These are phyloP conservation scores for Saturnispora serradocipensis DNA, from an alignment of 805 yeast species.

Conservation along the genomic window DNA sequence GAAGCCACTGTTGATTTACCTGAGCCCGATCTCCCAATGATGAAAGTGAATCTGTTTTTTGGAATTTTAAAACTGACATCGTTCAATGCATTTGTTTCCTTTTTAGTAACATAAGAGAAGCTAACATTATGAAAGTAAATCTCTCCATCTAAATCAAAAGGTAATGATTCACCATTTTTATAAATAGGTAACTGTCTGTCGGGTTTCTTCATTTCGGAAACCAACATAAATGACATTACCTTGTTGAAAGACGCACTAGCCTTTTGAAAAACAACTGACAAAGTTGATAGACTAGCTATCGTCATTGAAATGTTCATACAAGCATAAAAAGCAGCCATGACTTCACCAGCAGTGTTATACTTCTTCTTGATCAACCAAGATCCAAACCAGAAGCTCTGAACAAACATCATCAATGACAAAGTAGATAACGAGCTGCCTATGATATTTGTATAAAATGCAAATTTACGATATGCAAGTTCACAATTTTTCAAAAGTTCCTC, in stretches of 20 bases:
- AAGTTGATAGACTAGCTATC: constrained; percentile 44
- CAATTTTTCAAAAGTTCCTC: constrained; percentile 22
- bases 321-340: constrained; percentile 76
- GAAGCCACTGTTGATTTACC: constrained; percentile 82
- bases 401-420: constrained; percentile 64
- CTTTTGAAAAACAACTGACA: constrained; percentile 54
- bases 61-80: constrained; percentile 38
- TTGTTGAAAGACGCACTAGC: constrained; percentile 60
- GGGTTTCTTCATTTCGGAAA: constrained; percentile 5
- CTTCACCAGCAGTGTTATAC: constrained; percentile 46
- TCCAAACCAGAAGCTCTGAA: constrained; percentile 93
- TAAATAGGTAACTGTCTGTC: not conserved
- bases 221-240: constrained; percentile 33
- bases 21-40: constrained; percentile 85
- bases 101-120: constrained; percentile 58
- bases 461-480: constrained; percentile 32
- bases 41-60: constrained; percentile 41
- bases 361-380: constrained; percentile 49
- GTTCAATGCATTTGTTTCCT: constrained; percentile 36
- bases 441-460: constrained; percentile 39
- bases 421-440: constrained; percentile 51
- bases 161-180: constrained; percentile 12
- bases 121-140: constrained; percentile 47
- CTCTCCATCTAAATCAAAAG: constrained; percentile 34
- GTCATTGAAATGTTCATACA: constrained; percentile 65